Evolutionary conservation across 208 protist species (phyloP).

Genomic region (Leptomonas seymouri): DNA sequence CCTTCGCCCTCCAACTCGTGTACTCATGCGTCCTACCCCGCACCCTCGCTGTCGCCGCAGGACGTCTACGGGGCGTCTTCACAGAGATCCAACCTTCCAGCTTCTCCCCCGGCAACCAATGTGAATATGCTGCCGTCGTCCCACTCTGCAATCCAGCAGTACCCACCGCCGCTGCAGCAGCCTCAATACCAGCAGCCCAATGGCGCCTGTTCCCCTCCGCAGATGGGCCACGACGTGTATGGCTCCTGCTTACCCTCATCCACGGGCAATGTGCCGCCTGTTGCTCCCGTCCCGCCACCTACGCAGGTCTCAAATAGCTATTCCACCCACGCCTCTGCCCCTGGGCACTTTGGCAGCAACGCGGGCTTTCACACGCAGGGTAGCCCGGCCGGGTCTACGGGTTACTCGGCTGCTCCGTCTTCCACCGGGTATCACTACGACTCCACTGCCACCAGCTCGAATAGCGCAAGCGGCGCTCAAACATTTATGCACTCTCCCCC

Average conservation of each 20-base stretch:
- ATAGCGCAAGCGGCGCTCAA: background rate
- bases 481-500: background rate
- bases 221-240: constrained; percentile 1
- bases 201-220: constrained; percentile 11
- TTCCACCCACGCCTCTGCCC: background rate
- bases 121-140: background rate
- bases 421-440: background rate
- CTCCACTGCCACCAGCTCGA: background rate
- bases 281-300: constrained; percentile 12
- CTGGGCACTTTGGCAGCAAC: background rate
- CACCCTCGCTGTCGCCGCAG: background rate
- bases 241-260: background rate
- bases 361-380: constrained; percentile 1
- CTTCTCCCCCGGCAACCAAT: background rate
- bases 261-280: constrained; percentile 1
- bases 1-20: constrained; percentile 4
- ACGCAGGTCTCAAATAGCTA: constrained; percentile 20
- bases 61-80: background rate
- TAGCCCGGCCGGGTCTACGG: background rate
- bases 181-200: background rate
- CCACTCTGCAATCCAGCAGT: background rate
- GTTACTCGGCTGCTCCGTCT: background rate
- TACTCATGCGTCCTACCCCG: constrained; percentile 1
- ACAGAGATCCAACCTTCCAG: background rate
- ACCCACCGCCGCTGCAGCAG: constrained; percentile 1